Evolutionary conservation across 805 yeast genomes (phyloP).

Genomic region (Ogataea saltuana): DNA sequence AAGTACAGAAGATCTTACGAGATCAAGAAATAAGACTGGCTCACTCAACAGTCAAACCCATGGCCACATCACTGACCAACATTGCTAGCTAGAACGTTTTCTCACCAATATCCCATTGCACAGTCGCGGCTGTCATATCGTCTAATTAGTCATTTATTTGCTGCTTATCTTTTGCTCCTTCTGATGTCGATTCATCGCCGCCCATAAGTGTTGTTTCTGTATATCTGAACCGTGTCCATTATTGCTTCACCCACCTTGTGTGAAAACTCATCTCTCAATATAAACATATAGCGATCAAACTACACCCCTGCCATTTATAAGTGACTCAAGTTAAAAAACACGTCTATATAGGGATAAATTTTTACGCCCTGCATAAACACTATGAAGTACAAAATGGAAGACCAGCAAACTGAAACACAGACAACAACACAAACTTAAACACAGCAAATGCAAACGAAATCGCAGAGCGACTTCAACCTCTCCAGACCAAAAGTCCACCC

Average conservation of each 20-base stretch:
- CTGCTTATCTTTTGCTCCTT: background rate
- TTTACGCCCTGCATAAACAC: background rate
- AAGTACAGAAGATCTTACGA: constrained; percentile 83
- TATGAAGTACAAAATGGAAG: constrained; percentile 2
- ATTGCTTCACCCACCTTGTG: no score
- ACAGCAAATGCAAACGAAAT: background rate
- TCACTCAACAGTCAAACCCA: no score
- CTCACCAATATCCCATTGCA: background rate
- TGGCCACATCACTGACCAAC: background rate
- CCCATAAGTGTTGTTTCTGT: no score
- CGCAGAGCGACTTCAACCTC: no score
- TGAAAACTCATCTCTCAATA: no score
- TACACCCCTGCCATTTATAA: background rate
- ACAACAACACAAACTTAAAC: background rate
- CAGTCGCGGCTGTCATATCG: background rate
- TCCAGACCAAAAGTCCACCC: constrained; percentile 34
- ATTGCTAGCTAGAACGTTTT: constrained; percentile 7
- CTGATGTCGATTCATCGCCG: no score
- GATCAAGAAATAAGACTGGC: constrained; percentile 50
- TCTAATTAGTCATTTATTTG: background rate
- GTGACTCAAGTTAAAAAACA: background rate
- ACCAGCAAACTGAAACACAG: background rate
- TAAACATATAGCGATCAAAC: no score
- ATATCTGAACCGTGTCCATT: no score
- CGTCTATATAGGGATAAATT: background rate